Conservation (phyloP, 305 asterid genomes). For the Fraxinus latifolia region DNA sequence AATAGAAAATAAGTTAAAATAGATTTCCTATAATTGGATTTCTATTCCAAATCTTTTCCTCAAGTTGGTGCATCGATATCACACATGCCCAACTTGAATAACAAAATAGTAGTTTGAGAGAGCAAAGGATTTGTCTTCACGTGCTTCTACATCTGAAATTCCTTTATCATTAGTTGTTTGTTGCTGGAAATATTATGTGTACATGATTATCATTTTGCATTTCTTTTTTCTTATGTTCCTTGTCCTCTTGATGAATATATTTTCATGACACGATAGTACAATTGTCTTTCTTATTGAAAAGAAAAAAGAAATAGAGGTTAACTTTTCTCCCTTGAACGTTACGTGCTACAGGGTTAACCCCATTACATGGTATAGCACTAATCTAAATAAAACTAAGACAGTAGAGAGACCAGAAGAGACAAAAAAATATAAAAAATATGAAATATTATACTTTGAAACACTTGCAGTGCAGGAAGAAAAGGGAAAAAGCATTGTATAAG, state of each 20-base stretch:
- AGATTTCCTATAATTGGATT: background rate
- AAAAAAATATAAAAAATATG: background rate
- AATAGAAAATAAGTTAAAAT: background rate
- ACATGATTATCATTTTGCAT: background rate
- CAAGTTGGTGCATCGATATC: background rate
- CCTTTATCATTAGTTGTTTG: background rate
- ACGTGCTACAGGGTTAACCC: background rate
- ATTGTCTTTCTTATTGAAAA: background rate
- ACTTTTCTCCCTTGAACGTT: background rate
- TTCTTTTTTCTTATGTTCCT: background rate
- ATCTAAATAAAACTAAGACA: background rate
- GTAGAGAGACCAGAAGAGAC: background rate
- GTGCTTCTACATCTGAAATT: background rate
- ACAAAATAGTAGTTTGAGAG: background rate
- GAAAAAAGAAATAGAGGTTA: background rate
- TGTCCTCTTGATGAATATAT: background rate
- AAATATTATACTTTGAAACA: background rate
- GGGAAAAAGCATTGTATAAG: slow-evolving; percentile 9
- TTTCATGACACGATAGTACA: background rate
- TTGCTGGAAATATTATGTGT: background rate
- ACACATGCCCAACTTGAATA: background rate
- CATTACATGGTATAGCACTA: background rate
- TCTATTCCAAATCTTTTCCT: background rate
- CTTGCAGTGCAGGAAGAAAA: background rate
- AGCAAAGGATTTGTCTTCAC: background rate